Percentiles rank a stretch among this genome's conserved stretches.
Conservation (phyloP, 1,139 yeast species). For the Blastobotrys elegans region DNA sequence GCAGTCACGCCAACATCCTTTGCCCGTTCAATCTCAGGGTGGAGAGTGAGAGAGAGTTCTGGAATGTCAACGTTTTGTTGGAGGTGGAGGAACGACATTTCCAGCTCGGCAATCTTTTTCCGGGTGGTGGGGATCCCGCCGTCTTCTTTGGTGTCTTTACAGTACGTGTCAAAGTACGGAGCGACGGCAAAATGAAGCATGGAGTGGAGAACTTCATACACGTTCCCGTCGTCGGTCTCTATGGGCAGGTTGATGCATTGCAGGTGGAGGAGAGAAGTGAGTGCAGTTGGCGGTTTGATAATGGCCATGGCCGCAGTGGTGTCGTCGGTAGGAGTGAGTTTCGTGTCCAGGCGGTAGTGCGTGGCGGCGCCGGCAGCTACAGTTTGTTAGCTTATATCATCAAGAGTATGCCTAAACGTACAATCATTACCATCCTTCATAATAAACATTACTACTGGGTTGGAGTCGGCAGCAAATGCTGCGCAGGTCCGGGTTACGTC, state of each 20-base stretch:
- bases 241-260: conserved; percentile 33
- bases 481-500: conserved; percentile 14
- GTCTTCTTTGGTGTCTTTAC: conserved; percentile 17
- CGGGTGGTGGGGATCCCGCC: conserved; percentile 27
- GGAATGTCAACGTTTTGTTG: conserved; percentile 70
- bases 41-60: conserved; percentile 49
- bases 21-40: conserved; percentile 47
- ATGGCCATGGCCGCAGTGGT: conserved; percentile 35
- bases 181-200: conserved; percentile 52
- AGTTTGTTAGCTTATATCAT: not conserved
- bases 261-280: conserved; percentile 37
- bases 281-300: conserved; percentile 42
- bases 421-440: conserved; percentile 19
- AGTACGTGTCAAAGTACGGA: conserved; percentile 47
- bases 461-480: conserved; percentile 23
- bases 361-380: too few relatives aligned
- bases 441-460: conserved; percentile 25
- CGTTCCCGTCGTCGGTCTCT: conserved; percentile 13
- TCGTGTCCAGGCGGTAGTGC: conserved; percentile 16
- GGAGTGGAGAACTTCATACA: conserved; percentile 52
- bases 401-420: not conserved
- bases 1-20: conserved; percentile 32
- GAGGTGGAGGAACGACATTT: conserved; percentile 61
- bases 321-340: conserved; percentile 12
- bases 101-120: conserved; percentile 64